Conservation (phyloP, 129 eudicot species). For the Rutidosis leptorrhynchoides region DNA sequence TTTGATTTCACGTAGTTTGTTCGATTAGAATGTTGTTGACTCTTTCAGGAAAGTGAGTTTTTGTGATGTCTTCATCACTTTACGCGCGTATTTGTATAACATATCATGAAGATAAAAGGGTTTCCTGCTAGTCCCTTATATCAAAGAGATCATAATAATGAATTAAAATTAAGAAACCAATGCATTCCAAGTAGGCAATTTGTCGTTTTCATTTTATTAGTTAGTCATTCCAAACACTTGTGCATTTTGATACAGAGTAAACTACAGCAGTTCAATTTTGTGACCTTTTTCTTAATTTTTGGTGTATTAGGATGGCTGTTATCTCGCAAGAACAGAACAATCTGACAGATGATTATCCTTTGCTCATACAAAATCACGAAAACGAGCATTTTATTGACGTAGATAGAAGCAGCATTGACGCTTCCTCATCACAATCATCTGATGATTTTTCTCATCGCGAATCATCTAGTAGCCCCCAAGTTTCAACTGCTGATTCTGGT, state of each 20-base stretch:
- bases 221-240: too few relatives aligned
- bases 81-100: background rate
- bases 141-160: too few relatives aligned
- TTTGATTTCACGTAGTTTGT: background rate
- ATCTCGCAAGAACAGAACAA: slow-evolving; percentile 37
- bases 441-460: slow-evolving; percentile 16
- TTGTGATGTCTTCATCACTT: background rate
- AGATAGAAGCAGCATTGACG: slow-evolving; percentile 36
- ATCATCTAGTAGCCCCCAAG: slow-evolving; percentile 28
- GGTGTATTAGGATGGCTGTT: slow-evolving; percentile 42
- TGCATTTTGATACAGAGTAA: background rate
- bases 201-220: too few relatives aligned
- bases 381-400: slow-evolving; percentile 44
- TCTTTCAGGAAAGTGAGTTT: background rate
- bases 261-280: background rate
- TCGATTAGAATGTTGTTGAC: background rate
- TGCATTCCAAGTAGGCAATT: too few relatives aligned
- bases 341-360: slow-evolving; percentile 46
- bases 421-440: slow-evolving; percentile 36
- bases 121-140: too few relatives aligned
- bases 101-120: background rate
- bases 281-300: slow-evolving; percentile 19
- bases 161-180: too few relatives aligned
- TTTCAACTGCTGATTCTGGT: slow-evolving; percentile 25
- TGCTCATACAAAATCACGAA: slow-evolving; percentile 43